Percentiles rank a stretch among this genome's conserved stretches.
Evolutionary conservation across 148 eudicot genomes (phyloP).

Genomic region (Simmondsia chinensis): DNA sequence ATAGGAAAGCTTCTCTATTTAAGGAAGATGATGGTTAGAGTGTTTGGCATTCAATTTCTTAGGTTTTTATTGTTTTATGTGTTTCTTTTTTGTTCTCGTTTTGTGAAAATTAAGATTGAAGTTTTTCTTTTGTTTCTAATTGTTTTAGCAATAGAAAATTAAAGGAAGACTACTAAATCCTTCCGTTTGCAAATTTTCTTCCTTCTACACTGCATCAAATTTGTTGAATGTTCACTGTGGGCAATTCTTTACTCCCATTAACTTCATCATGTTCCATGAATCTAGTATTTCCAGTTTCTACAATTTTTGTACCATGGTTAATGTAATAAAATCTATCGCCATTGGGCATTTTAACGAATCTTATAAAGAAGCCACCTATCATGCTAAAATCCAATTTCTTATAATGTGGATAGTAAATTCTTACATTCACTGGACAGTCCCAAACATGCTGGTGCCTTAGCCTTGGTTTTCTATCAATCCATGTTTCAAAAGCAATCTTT

Average conservation of each 20-base stretch:
- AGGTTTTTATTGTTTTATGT: too few species aligned
- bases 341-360: not conserved
- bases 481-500: conserved; percentile 1
- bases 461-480: not conserved
- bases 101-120: too few species aligned
- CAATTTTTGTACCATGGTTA: not conserved
- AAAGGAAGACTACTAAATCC: too few species aligned
- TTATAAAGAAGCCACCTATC: not conserved
- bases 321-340: not conserved
- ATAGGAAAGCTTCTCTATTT: too few species aligned
- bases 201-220: too few species aligned
- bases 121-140: too few species aligned
- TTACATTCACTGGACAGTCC: not conserved
- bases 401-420: conserved; percentile 2
- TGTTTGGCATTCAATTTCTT: too few species aligned
- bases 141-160: too few species aligned
- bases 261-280: not conserved
- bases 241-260: not conserved
- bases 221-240: not conserved
- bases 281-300: not conserved
- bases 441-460: conserved; percentile 1
- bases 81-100: too few species aligned
- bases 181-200: too few species aligned
- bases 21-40: too few species aligned
- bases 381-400: not conserved